Percentiles rank a stretch among this genome's conserved stretches.
phyloP scores from a whole-genome alignment of 257 asterid genomes.

The Marsdenia floribunda region DNA sequence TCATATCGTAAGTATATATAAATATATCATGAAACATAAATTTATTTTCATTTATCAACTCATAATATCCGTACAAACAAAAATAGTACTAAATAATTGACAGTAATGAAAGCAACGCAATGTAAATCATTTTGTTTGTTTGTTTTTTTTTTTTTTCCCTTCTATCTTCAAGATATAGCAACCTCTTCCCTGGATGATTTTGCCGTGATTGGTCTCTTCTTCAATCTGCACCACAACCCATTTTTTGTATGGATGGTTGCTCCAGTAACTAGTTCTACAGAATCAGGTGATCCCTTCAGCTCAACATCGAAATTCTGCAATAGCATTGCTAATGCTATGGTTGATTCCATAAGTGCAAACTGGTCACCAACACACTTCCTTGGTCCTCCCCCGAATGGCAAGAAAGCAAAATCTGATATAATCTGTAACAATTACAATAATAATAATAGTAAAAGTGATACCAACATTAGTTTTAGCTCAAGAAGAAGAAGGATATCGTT shows the following conservation, averaged over 20 bases:
- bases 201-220: constrained; percentile 34
- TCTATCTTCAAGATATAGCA: neutral
- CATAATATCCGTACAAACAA: too few relatives aligned
- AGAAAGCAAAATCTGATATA: constrained; percentile 80
- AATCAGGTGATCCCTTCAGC: constrained; percentile 57
- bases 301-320: constrained; percentile 62
- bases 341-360: constrained; percentile 94
- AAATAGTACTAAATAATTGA: too few relatives aligned
- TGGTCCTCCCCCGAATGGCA: constrained; percentile 98
- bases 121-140: too few relatives aligned
- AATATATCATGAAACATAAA: too few relatives aligned
- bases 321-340: constrained; percentile 74
- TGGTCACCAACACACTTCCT: constrained; percentile 98
- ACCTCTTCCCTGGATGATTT: neutral
- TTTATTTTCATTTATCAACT: too few relatives aligned
- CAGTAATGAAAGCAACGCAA: too few relatives aligned
- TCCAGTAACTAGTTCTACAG: constrained; percentile 83
- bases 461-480: neutral
- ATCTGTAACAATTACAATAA: constrained; percentile 32
- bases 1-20: too few relatives aligned
- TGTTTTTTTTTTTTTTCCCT: too few relatives aligned
- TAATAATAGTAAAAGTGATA: neutral
- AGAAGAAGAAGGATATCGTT: neutral
- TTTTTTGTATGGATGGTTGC: constrained; percentile 92
- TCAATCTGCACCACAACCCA: constrained; percentile 86